These are phyloP conservation scores for Lactarius vividus DNA, from an alignment of 768 basidiomycete species.

Conservation along the genomic window DNA sequence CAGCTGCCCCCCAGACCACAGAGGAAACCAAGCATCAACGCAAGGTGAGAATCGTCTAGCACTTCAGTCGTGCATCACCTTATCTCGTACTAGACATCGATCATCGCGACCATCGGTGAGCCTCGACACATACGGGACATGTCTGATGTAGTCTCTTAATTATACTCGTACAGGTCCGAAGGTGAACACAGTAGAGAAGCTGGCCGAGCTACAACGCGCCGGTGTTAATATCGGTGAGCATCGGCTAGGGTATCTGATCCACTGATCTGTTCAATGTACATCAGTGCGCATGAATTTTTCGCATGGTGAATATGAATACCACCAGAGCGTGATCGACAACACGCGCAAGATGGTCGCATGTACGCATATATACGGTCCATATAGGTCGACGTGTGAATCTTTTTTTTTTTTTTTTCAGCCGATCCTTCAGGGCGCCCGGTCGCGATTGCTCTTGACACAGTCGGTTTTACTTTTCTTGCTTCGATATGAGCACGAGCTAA, in stretches of 20 bases:
- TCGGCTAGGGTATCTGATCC: not conserved
- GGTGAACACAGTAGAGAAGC: slow-evolving; percentile 87
- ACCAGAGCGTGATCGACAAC: slow-evolving; percentile 99
- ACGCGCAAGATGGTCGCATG: slow-evolving; percentile 80
- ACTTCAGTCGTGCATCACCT: slow-evolving; percentile 17
- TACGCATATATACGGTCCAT: slow-evolving; percentile 37
- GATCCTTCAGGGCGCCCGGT: slow-evolving; percentile 83
- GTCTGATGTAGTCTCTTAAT: slow-evolving; percentile 15
- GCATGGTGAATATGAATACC: slow-evolving; percentile 97
- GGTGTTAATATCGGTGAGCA: slow-evolving; percentile 96
- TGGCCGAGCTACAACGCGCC: slow-evolving; percentile 77
- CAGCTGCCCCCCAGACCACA: slow-evolving; percentile 65
- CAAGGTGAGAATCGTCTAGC: slow-evolving; percentile 58
- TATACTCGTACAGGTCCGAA: slow-evolving; percentile 68
- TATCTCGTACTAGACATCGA: slow-evolving; percentile 67
- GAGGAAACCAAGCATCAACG: slow-evolving; percentile 83
- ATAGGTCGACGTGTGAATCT: slow-evolving; percentile 7
- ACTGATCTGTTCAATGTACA: slow-evolving; percentile 19
- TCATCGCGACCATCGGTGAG: slow-evolving; percentile 97
- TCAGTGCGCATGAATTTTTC: slow-evolving; percentile 99
- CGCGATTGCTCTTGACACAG: slow-evolving; percentile 97
- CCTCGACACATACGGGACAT: slow-evolving; percentile 4
- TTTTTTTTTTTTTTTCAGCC: slow-evolving; percentile 37
- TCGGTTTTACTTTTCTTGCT: slow-evolving; percentile 39
- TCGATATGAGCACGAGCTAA: slow-evolving; percentile 4